phyloP scores from a whole-genome alignment of 768 basidiomycete genomes.

The Holtermannia corniformis region DNA sequence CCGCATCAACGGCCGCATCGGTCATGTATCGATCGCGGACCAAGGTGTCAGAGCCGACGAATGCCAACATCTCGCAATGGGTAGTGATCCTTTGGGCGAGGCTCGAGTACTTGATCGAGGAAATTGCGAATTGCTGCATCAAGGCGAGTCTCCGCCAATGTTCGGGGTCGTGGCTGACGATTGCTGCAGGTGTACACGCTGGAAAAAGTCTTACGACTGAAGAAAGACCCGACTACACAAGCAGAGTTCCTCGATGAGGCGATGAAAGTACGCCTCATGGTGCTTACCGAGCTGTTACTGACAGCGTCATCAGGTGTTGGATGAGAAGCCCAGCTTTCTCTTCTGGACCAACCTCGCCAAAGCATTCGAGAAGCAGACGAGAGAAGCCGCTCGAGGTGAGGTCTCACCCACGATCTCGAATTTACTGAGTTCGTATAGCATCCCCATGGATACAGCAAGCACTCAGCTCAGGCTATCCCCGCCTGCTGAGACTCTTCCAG shows the following conservation, averaged over 20 bases:
- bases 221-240: conserved; percentile 70
- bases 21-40: conserved; percentile 37
- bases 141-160: conserved; percentile 51
- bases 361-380: conserved; percentile 69
- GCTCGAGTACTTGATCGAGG: conserved; percentile 72
- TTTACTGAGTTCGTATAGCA: conserved; percentile 44
- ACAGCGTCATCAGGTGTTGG: conserved; percentile 54
- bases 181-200: conserved; percentile 71
- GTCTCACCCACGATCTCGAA: neutral
- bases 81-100: conserved; percentile 68
- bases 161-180: neutral
- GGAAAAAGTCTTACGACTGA: conserved; percentile 83
- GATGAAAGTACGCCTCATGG: conserved; percentile 61
- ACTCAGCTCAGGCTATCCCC: conserved; percentile 74
- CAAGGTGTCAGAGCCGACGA: conserved; percentile 68
- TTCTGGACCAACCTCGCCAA: conserved; percentile 81
- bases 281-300: neutral
- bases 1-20: conserved; percentile 13
- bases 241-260: conserved; percentile 80
- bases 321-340: conserved; percentile 78
- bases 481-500: conserved; percentile 80
- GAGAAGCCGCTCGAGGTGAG: conserved; percentile 69
- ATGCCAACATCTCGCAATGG: conserved; percentile 76
- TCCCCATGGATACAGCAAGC: conserved; percentile 88
- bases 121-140: conserved; percentile 81